Base-by-base conservation (phyloP, 2,329 filamentous ascomycete genomes). In the Thielaviopsis euricoi region DNA sequence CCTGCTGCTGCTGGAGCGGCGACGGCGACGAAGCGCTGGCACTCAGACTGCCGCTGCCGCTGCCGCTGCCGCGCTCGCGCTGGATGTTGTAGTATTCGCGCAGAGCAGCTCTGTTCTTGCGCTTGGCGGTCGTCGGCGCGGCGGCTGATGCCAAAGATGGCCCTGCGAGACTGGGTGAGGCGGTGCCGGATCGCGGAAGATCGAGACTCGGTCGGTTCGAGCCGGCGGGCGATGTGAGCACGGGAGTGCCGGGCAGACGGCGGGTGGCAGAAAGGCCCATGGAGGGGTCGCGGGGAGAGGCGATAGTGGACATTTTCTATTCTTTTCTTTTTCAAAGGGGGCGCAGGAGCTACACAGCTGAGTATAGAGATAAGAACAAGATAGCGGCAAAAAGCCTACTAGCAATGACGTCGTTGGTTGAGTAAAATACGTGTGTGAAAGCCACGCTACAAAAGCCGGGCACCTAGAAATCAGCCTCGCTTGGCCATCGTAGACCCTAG, bases 41-140 rank as follows among this genome's bases (percentile, higher is more conserved):
- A 29, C 46, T 60, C 60, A 17, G 52, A 52, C 56, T 52, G 23
- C 10, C 23, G 15, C 19, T 48, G 23, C 40, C 22, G 15, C 19
- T 48, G 22, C 40, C 22, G 49, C 17, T 52, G 51, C 23, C 69
- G 64, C 46, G 60, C 69, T 66, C 21, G 64, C 64, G 43, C 66
- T 70, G 48, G 54, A 97, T 78, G 67, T 93, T 93, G 73, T 97
- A 97, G 75, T 95, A 97, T 67, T 96, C 89, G 65, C 93, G 86
- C 21, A 97, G 78, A 6, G 91, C 91, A 58, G 86, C 82, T 63
- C 91, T 86, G 71, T 95, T 95, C 61, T 86, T 73, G 58, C 77
- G 75, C 62, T 73, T 77, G 59, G 68, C 71, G 65, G 65, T 69
- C 60, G 62, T 68, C 61, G 64, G 66, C 64, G 52, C 64, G 65